phyloP scores from a whole-genome alignment of 2,329 filamentous ascomycete species.

The Fusarium succisae region DNA sequence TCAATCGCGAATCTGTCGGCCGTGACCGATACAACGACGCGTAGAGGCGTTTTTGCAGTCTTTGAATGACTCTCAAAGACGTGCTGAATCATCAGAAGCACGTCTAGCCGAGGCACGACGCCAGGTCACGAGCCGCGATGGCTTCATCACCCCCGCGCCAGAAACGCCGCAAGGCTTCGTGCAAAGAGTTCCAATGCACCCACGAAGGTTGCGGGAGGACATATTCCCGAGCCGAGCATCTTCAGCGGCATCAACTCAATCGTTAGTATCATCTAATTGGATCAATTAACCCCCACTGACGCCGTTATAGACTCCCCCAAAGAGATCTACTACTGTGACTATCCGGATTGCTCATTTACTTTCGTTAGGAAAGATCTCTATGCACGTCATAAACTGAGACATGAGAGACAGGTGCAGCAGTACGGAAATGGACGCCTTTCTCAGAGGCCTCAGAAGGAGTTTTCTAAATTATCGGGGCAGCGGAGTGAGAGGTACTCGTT shows the following conservation, averaged over 20 bases:
- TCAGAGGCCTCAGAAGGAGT: slow-evolving; percentile 40
- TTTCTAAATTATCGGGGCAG: slow-evolving; percentile 33
- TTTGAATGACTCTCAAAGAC: background rate
- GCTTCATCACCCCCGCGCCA: slow-evolving; percentile 43
- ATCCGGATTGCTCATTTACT: slow-evolving; percentile 43
- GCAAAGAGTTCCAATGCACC: slow-evolving; percentile 45
- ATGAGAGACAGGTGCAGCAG: slow-evolving; percentile 41
- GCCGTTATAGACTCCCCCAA: slow-evolving; percentile 39
- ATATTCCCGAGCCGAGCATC: slow-evolving; percentile 42
- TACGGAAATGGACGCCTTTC: slow-evolving; percentile 41
- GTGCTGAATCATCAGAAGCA: background rate
- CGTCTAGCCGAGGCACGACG: slow-evolving; percentile 13
- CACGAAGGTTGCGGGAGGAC: slow-evolving; percentile 44
- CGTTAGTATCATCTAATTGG: slow-evolving; percentile 21
- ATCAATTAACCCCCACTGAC: slow-evolving; percentile 15
- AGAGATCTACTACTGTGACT: slow-evolving; percentile 44
- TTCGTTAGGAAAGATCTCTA: slow-evolving; percentile 44
- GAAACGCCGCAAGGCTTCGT: slow-evolving; percentile 45
- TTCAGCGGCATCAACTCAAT: slow-evolving; percentile 42
- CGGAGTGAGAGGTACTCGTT: slow-evolving; percentile 39
- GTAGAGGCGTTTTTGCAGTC: background rate
- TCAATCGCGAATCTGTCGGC: background rate
- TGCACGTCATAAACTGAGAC: slow-evolving; percentile 42
- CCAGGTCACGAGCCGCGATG: slow-evolving; percentile 34
- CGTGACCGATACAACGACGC: background rate